Percentiles rank a stretch among this genome's conserved stretches.
phyloP scores from a whole-genome alignment of 768 basidiomycete species.

The Boletus vinaceobasis region DNA sequence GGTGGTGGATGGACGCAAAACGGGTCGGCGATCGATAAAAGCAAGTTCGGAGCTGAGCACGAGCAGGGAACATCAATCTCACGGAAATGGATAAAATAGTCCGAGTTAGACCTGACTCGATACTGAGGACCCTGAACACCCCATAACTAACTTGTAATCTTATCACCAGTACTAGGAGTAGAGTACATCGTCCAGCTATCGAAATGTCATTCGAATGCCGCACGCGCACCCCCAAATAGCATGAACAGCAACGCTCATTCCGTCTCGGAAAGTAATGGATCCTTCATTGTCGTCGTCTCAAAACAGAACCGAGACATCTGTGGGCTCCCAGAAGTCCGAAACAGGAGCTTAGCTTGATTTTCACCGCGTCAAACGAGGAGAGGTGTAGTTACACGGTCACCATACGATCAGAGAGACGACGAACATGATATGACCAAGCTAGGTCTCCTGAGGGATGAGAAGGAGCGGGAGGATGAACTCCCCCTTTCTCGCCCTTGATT shows the following conservation, averaged over 20 bases:
- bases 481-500: slow-evolving; percentile 23
- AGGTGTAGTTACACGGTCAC: slow-evolving; percentile 33
- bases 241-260: slow-evolving; percentile 14
- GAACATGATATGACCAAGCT: slow-evolving; percentile 35
- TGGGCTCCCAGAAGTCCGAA: slow-evolving; percentile 11
- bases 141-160: not conserved
- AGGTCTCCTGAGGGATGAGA: slow-evolving; percentile 30
- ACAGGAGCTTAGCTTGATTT: slow-evolving; percentile 22
- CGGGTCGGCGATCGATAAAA: slow-evolving; percentile 35
- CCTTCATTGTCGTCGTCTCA: slow-evolving; percentile 19
- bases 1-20: slow-evolving; percentile 11
- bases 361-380: slow-evolving; percentile 30
- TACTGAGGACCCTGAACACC: slow-evolving; percentile 23
- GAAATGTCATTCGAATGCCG: slow-evolving; percentile 22
- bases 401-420: slow-evolving; percentile 26
- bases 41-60: slow-evolving; percentile 17
- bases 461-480: slow-evolving; percentile 33
- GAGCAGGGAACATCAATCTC: slow-evolving; percentile 15
- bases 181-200: slow-evolving; percentile 7
- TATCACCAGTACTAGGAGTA: not conserved
- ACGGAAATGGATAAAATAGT: slow-evolving; percentile 9
- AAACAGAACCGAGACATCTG: slow-evolving; percentile 10
- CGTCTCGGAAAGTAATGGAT: not conserved
- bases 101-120: slow-evolving; percentile 18
- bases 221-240: slow-evolving; percentile 21